These are phyloP conservation scores for Blastocystis sp. DNA, from an alignment of 352 stramenopile species.

Conservation along the genomic window DNA sequence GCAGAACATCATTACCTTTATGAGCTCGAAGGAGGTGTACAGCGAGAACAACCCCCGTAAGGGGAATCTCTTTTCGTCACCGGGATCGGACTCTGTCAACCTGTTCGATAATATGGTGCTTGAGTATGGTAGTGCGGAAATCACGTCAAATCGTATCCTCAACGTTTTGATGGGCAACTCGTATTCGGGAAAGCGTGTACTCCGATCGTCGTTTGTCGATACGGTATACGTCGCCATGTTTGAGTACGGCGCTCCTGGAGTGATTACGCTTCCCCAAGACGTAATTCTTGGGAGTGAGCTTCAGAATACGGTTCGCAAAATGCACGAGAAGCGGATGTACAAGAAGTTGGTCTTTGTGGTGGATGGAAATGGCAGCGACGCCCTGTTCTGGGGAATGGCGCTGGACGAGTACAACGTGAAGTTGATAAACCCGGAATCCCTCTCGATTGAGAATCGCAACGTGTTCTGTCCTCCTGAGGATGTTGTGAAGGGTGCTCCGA, in stretches of 20 bases:
- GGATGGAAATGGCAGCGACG: slow-evolving; percentile 17
- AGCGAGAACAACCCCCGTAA: slow-evolving; percentile 38
- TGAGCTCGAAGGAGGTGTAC: slow-evolving; percentile 14
- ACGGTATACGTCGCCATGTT: slow-evolving; percentile 49
- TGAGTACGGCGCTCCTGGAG: slow-evolving; percentile 49
- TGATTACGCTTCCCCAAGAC: slow-evolving; percentile 46
- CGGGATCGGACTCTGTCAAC: neutral
- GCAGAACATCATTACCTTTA: slow-evolving; percentile 64
- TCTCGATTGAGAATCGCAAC: slow-evolving; percentile 28
- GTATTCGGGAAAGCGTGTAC: slow-evolving; percentile 56
- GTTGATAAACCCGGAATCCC: slow-evolving; percentile 17
- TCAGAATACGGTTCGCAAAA: neutral
- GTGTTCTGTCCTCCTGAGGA: slow-evolving; percentile 65
- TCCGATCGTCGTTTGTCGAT: slow-evolving; percentile 30
- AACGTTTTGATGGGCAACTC: slow-evolving; percentile 47
- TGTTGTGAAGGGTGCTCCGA: slow-evolving; percentile 1
- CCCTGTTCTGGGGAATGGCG: slow-evolving; percentile 10
- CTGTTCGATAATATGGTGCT: slow-evolving; percentile 28
- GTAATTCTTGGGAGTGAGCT: slow-evolving; percentile 34
- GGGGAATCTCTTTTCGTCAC: slow-evolving; percentile 11
- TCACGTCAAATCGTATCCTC: slow-evolving; percentile 35
- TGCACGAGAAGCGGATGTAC: slow-evolving; percentile 57
- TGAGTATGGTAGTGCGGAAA: slow-evolving; percentile 37
- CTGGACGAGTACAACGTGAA: neutral
- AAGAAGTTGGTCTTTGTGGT: slow-evolving; percentile 48